A percentile compares a stretch with the other conserved stretches of the same genome.
phyloP scores from a whole-genome alignment of 75 land plant genomes.

The Pinus albicaulis region DNA sequence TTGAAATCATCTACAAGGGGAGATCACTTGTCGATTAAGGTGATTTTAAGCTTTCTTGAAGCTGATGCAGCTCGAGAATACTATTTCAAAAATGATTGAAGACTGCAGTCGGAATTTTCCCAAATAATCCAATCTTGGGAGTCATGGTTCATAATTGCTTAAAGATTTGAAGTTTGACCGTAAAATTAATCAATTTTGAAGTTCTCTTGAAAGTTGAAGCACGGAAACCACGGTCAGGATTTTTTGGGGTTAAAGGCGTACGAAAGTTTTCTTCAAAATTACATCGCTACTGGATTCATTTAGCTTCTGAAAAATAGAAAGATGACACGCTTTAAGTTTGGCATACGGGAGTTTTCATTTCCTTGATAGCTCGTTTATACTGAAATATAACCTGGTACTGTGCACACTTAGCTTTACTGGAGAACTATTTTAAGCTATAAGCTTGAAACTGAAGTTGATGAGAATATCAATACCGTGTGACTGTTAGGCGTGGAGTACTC shows the following conservation, averaged over 20 bases:
- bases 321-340: background rate
- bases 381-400: background rate
- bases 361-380: background rate
- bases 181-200: background rate
- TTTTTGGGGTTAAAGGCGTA: background rate
- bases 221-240: background rate
- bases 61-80: background rate
- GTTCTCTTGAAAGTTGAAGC: background rate
- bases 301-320: background rate
- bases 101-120: background rate
- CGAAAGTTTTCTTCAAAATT: background rate
- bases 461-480: background rate
- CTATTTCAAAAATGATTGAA: background rate
- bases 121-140: background rate
- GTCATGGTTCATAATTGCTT: background rate
- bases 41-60: too few relatives aligned
- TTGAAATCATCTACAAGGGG: too few relatives aligned
- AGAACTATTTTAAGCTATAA: background rate
- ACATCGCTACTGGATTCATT: background rate
- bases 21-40: too few relatives aligned
- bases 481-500: background rate
- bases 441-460: background rate
- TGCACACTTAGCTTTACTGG: background rate
- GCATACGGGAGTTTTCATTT: background rate
- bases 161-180: background rate